These are phyloP conservation scores for Lactarius pseudohatsudake DNA, from an alignment of 768 basidiomycete genomes.

Conservation along the genomic window DNA sequence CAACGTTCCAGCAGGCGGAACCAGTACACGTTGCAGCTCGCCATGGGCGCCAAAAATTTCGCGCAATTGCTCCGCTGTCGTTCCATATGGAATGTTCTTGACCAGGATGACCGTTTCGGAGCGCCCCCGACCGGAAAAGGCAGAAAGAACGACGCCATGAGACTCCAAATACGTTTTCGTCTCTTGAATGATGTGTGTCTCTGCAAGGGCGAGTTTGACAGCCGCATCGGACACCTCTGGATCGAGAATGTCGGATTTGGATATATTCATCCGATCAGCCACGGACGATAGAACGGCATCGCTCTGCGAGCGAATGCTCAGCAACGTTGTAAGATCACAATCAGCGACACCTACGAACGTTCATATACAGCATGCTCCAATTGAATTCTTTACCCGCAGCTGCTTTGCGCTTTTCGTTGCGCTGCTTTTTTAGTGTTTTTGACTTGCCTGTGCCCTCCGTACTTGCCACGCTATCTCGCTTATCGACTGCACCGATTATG, in stretches of 20 bases:
- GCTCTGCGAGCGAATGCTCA: constrained; percentile 50
- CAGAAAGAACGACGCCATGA: constrained; percentile 63
- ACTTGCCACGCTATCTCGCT: constrained; percentile 47
- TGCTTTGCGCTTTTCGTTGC: constrained; percentile 59
- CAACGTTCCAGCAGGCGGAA: constrained; percentile 92
- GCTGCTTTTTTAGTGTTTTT: constrained; percentile 58
- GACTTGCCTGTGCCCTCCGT: constrained; percentile 46
- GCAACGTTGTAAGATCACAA: constrained; percentile 28
- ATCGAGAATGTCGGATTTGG: constrained; percentile 86
- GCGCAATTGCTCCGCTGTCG: constrained; percentile 69
- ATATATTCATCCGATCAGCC: constrained; percentile 82
- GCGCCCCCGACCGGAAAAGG: constrained; percentile 47
- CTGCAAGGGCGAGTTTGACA: constrained; percentile 93
- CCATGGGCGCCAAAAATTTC: constrained; percentile 81
- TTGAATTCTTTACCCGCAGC: constrained; percentile 79
- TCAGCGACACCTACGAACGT: constrained; percentile 59
- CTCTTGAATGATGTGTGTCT: constrained; percentile 94
- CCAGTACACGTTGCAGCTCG: constrained; percentile 62
- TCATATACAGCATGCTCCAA: constrained; percentile 96
- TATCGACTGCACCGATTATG: constrained; percentile 80
- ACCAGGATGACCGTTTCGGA: constrained; percentile 87
- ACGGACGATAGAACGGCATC: constrained; percentile 93
- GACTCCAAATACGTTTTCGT: constrained; percentile 88
- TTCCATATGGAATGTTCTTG: constrained; percentile 96
- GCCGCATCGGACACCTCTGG: constrained; percentile 80